A percentile compares a stretch with the other conserved stretches of the same genome.
Conservation (phyloP, 495 filamentous ascomycete genomes). For the Elasticomyces elasticus region DNA sequence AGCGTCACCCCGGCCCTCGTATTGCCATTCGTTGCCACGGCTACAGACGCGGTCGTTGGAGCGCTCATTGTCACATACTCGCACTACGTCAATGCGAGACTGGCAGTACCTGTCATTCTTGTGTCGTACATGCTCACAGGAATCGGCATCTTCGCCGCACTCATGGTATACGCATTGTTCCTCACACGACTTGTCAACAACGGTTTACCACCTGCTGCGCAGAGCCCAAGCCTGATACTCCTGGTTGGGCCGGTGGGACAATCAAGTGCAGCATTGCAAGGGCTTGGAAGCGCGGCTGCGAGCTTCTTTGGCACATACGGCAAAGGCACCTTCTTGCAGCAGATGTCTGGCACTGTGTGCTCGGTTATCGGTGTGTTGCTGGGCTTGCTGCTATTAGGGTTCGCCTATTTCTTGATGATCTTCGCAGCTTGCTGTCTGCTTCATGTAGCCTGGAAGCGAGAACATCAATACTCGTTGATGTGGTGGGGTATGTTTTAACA, state of each 20-base stretch:
- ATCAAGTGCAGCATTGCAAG: conserved; percentile 5
- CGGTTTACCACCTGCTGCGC: conserved; percentile 4
- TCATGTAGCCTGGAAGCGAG: not conserved
- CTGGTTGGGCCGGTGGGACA: conserved; percentile 17
- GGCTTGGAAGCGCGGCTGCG: conserved; percentile 4
- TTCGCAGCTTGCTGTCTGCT: conserved; percentile 1
- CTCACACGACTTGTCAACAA: conserved; percentile 3
- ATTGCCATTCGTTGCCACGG: conserved; percentile 12
- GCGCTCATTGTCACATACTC: conserved; percentile 7
- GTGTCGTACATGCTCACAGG: conserved; percentile 8
- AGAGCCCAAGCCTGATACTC: conserved; percentile 6
- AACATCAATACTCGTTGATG: conserved; percentile 6
- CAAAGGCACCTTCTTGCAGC: conserved; percentile 9
- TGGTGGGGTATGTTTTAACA: conserved; percentile 10
- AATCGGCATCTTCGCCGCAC: conserved; percentile 9
- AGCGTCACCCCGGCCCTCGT: conserved; percentile 6
- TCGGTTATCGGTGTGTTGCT: not conserved
- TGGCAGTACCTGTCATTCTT: conserved; percentile 17
- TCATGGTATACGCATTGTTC: conserved; percentile 9
- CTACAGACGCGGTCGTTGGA: conserved; percentile 12
- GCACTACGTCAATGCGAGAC: conserved; percentile 1
- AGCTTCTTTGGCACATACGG: conserved; percentile 9
- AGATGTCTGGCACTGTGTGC: not conserved
- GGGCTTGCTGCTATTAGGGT: not conserved
- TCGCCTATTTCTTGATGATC: not conserved